Evolutionary conservation across 1,284 basidiomycete species (phyloP), one percentile per base, ranked within the genome.

Genomic region (Rhodotorula sp.): DNA sequence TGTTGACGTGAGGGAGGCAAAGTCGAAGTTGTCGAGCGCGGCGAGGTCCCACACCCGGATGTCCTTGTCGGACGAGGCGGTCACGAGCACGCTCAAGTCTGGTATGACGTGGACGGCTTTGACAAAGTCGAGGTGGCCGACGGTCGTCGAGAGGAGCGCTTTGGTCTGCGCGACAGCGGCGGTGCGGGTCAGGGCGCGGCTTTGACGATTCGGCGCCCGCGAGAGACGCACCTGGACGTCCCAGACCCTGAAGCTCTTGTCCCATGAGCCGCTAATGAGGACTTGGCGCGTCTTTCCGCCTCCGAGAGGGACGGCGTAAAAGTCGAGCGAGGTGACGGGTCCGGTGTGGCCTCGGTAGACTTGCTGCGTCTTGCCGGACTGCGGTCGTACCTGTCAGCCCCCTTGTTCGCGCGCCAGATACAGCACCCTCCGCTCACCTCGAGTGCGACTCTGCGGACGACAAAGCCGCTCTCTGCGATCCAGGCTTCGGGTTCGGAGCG

Each of bases 21-120:
- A 21, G 85, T 85, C 38, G 87, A 80, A 77, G 19, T 23, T 56
- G 58, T 48, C 81, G 67, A 49, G 79, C 48, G 21, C 18, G 8
- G 66, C 54, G 21, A 83, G 79, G 69, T 84, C 93, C 94, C 95
- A 97, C 71, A 97, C 84, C 70, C 93, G 87, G 59, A 95, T 84
- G 21, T 89, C 87, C 77, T 94, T 93, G 81, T 99, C 95, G 12
- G 95, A 97, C 31, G 93, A 89, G 23, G 91, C 91, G 0, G 94
- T 95, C 14, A 95, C 83, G 38, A 98, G 82, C 21, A 94, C 81
- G 7, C 85, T 82, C 14, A 88, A 83, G 1, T 85, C 81, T 1
- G 90, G 87, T 21, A 94, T 82, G 43, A 91, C 86, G 55, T 88
- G 84, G 38, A 95, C 82, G 45, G 86, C 84, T 82, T 95, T 97